Evolutionary conservation across 2,329 filamentous ascomycete genomes (phyloP).

Genomic region (Epichloe baconii): DNA sequence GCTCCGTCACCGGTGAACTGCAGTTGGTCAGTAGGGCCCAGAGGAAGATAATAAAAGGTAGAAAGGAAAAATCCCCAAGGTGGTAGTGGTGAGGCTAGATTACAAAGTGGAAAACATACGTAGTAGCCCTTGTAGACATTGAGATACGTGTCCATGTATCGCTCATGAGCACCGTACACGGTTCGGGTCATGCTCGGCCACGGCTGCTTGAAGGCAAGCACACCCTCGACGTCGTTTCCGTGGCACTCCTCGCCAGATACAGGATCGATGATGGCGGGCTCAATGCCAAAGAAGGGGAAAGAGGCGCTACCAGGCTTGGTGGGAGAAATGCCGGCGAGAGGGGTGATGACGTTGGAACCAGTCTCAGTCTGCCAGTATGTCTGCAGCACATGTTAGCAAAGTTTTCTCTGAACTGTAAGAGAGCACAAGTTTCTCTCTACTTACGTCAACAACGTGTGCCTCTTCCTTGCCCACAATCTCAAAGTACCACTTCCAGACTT

Average conservation of each 20-base stretch:
- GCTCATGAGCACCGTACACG: constrained; percentile 93
- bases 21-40: not conserved
- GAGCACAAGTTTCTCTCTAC: constrained; percentile 16
- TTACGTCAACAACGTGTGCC: constrained; percentile 85
- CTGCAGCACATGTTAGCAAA: constrained; percentile 31
- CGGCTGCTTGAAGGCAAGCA: constrained; percentile 90
- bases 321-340: constrained; percentile 81
- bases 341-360: constrained; percentile 89
- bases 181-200: constrained; percentile 99
- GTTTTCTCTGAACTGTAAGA: not conserved
- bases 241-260: constrained; percentile 86
- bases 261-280: constrained; percentile 94
- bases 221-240: constrained; percentile 95
- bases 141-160: constrained; percentile 97
- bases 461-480: constrained; percentile 89
- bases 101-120: constrained; percentile 41
- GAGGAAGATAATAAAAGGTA: not conserved
- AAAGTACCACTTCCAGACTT: constrained; percentile 99
- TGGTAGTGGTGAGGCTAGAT: no score
- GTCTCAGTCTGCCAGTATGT: constrained; percentile 99
- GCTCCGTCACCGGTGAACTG: constrained; percentile 89
- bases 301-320: constrained; percentile 96
- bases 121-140: constrained; percentile 98
- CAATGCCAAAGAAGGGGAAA: constrained; percentile 94
- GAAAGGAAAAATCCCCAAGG: not conserved